These are phyloP conservation scores for Fistulinella staudtii DNA, from an alignment of 1,284 basidiomycete genomes.

Conservation along the genomic window DNA sequence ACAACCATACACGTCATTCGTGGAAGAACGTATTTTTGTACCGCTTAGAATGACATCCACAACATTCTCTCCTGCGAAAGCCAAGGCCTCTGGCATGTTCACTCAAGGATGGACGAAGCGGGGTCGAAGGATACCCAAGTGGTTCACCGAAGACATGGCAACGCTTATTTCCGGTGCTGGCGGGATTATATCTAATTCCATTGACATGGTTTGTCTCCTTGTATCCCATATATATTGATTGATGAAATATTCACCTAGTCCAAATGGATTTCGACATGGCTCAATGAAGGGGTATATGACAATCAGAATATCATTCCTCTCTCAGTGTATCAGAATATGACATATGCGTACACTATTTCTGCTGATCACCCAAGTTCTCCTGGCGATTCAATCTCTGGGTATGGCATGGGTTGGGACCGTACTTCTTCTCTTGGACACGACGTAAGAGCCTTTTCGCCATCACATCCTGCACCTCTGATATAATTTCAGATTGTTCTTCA, in stretches of 20 bases:
- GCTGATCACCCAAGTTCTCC: neutral
- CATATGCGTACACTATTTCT: neutral
- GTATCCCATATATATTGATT: neutral
- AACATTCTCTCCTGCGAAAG: constrained; percentile 36
- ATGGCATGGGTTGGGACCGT: neutral
- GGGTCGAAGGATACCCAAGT: neutral
- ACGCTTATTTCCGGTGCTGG: neutral
- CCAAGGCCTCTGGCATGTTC: constrained; percentile 30
- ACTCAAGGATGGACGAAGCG: constrained; percentile 33
- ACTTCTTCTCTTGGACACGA: neutral
- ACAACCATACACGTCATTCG: constrained; percentile 32
- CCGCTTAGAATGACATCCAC: constrained; percentile 34
- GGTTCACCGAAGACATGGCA: neutral
- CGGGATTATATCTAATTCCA: neutral
- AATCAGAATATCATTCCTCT: neutral
- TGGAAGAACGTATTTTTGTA: constrained; percentile 29
- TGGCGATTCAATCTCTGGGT: neutral
- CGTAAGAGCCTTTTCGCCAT: neutral
- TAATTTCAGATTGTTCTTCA: neutral
- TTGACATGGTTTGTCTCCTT: neutral
- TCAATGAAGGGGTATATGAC: neutral
- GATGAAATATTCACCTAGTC: neutral
- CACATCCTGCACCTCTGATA: neutral
- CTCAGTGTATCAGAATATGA: neutral
- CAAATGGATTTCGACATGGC: neutral